Conservation (phyloP, 257 asterid species). For the Linderniella brevidens region DNA sequence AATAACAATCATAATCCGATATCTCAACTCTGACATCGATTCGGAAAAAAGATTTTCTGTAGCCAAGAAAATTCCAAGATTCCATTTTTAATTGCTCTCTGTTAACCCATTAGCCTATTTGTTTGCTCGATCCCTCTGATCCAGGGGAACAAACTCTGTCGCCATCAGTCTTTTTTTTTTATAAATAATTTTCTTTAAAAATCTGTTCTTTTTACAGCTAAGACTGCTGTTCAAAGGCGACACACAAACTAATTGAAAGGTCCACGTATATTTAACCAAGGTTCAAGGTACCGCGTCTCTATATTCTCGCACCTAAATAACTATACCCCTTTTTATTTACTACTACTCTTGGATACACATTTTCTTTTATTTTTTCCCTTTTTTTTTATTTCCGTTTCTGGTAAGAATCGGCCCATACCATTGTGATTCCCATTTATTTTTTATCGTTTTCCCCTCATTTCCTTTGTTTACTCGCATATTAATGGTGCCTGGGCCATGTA, state of each 20-base stretch:
- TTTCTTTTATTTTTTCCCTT: no score
- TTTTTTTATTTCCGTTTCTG: constrained; percentile 11
- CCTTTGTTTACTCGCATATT: constrained; percentile 22
- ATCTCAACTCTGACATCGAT: constrained; percentile 70
- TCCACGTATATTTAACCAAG: constrained; percentile 55
- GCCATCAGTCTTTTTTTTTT: constrained; percentile 39
- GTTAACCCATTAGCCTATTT: constrained; percentile 34
- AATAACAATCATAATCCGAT: constrained; percentile 39
- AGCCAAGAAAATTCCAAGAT: constrained; percentile 26
- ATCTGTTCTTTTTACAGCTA: constrained; percentile 62
- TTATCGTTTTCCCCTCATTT: constrained; percentile 10
- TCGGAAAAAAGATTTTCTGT: constrained; percentile 17
- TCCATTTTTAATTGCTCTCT: constrained; percentile 16
- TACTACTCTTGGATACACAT: constrained; percentile 26
- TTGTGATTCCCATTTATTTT: constrained; percentile 23
- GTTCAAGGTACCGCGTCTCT: constrained; percentile 79
- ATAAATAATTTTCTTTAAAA: constrained; percentile 3
- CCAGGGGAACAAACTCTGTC: constrained; percentile 97
- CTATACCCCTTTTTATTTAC: constrained; percentile 17
- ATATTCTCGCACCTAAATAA: constrained; percentile 42
- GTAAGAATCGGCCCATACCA: constrained; percentile 57
- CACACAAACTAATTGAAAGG: constrained; percentile 42
- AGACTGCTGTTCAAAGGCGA: constrained; percentile 49
- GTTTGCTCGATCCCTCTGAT: constrained; percentile 29
- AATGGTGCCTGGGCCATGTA: constrained; percentile 65